Percentiles rank a stretch among this genome's conserved stretches.
phyloP scores from a whole-genome alignment of 805 yeast species.

The Phaffomyces opuntiae region DNA sequence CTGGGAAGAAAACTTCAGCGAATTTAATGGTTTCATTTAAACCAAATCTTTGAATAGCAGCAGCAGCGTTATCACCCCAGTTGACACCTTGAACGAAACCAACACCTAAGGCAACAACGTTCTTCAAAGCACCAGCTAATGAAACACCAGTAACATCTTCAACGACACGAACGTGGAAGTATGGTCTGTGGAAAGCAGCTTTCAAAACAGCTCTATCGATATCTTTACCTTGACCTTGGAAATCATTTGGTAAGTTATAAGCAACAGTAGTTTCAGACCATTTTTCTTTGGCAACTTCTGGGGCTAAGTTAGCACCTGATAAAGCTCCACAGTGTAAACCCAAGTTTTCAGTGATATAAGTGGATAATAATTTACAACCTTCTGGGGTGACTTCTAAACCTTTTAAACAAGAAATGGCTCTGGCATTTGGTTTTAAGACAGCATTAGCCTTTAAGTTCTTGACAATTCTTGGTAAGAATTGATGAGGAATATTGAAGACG shows the following conservation, averaged over 20 bases:
- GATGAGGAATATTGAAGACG: slow-evolving; percentile 95
- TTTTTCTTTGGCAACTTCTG: slow-evolving; percentile 90
- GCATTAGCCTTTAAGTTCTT: slow-evolving; percentile 59
- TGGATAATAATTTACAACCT: slow-evolving; percentile 80
- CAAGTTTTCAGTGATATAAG: slow-evolving; percentile 69
- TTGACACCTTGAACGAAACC: slow-evolving; percentile 97
- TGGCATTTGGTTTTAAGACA: slow-evolving; percentile 55
- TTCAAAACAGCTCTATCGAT: slow-evolving; percentile 67
- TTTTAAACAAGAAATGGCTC: slow-evolving; percentile 94
- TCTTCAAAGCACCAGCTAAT: slow-evolving; percentile 94
- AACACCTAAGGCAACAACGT: slow-evolving; percentile 92
- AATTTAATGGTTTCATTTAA: slow-evolving; percentile 83
- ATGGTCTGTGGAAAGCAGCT: slow-evolving; percentile 90
- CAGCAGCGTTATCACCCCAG: slow-evolving; percentile 98
- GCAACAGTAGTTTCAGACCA: slow-evolving; percentile 99
- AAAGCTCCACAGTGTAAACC: slow-evolving; percentile 93
- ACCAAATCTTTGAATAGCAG: slow-evolving; percentile 96
- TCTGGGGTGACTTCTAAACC: slow-evolving; percentile 77
- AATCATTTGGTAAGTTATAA: slow-evolving; percentile 64
- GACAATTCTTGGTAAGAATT: slow-evolving; percentile 76
- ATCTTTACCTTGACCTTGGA: slow-evolving; percentile 36
- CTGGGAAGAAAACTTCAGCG: slow-evolving; percentile 73
- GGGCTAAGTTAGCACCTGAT: slow-evolving; percentile 95
- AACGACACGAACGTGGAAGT: slow-evolving; percentile 92
- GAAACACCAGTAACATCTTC: slow-evolving; percentile 95